Conservation (phyloP, 2,329 filamentous ascomycete species). For the Talaromyces sp. region DNA sequence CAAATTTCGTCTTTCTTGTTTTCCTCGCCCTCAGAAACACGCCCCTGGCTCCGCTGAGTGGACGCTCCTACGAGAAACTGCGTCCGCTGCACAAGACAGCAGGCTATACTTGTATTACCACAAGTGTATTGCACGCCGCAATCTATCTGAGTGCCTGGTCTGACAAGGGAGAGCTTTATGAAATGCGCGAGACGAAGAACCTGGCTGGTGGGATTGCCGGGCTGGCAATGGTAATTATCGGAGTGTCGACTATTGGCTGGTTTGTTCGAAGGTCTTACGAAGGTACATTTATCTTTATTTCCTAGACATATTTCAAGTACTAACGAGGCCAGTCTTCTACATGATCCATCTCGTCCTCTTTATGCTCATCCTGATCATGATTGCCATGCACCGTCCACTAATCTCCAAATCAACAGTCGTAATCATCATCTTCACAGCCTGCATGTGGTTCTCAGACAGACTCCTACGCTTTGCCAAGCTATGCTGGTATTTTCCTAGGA, state of each 20-base stretch:
- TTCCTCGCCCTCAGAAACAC: slow-evolving; percentile 16
- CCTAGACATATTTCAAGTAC: not conserved
- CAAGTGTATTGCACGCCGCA: slow-evolving; percentile 2
- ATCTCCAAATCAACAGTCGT: slow-evolving; percentile 8
- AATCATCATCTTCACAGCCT: slow-evolving; percentile 12
- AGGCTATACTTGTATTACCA: slow-evolving; percentile 15
- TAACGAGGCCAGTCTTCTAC: slow-evolving; percentile 12
- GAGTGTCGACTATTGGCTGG: not conserved
- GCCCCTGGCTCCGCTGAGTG: slow-evolving; percentile 13
- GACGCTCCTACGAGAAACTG: slow-evolving; percentile 16
- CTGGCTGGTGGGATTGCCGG: not conserved
- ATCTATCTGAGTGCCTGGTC: slow-evolving; percentile 6
- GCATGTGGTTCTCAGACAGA: slow-evolving; percentile 10
- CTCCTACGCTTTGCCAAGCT: slow-evolving; percentile 10
- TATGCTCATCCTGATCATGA: slow-evolving; percentile 11
- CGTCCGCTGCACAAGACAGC: slow-evolving; percentile 16
- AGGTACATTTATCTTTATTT: not conserved
- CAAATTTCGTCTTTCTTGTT: slow-evolving; percentile 13
- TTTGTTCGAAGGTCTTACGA: not conserved
- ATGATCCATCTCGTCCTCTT: slow-evolving; percentile 11
- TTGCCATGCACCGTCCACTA: slow-evolving; percentile 12
- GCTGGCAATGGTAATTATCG: slow-evolving; percentile 1
- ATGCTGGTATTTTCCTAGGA: slow-evolving; percentile 11
- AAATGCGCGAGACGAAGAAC: not conserved
- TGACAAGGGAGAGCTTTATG: not conserved